Base-by-base conservation (phyloP, 1,139 yeast genomes). In the Hyphopichia fennica region DNA sequence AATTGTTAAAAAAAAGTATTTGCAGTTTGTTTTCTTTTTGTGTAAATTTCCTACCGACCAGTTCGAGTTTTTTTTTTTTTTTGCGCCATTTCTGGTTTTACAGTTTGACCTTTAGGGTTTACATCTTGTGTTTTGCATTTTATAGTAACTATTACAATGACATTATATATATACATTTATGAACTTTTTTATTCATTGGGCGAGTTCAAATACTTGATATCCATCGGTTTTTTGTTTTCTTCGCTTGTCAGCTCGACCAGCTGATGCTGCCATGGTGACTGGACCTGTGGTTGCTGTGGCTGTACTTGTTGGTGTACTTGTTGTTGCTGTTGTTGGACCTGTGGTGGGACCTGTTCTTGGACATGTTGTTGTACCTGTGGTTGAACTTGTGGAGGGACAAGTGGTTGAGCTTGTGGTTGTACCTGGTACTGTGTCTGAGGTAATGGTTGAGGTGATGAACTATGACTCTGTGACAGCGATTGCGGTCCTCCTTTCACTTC, bases 231-330 rank as follows among this genome's bases (percentile, higher is more conserved):
- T 7, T 7, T 22, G 10, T 22, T 22, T 7, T 7, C 10, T 22
- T 22, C 9, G 25, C 25, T 22, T 22, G 25, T 22, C n/a, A 10
- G 25, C 10, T 22, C 9, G 7, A 22, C 11, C 33, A 33, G 46
- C 23, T 27, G 45, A 4, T 25, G 31, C 31, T 22, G 44, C 25
- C 31, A 39, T 14, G 13, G 41, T n/a, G n/a, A n/a, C 30, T 37
- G 44, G 10, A 11, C 23, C 27, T 33, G 42, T 15, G 14, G 30
- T 9, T 17, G 22, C n/a, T 22, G 40, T 15, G 14, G 39, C 18
- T 30, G 36, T n/a, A 31, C 32, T 29, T 15, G 25, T 22, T 22
- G 25, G 7, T 22, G 25, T 22, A 10, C 25, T 22, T 22, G 25
- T 27, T 28, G 6, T 27, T 23, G 27, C 8, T 23, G 38, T 20